Percentiles rank a stretch among this genome's conserved stretches.
phyloP scores from a whole-genome alignment of 768 basidiomycete species.

The Pleurotus salmoneostramineus region DNA sequence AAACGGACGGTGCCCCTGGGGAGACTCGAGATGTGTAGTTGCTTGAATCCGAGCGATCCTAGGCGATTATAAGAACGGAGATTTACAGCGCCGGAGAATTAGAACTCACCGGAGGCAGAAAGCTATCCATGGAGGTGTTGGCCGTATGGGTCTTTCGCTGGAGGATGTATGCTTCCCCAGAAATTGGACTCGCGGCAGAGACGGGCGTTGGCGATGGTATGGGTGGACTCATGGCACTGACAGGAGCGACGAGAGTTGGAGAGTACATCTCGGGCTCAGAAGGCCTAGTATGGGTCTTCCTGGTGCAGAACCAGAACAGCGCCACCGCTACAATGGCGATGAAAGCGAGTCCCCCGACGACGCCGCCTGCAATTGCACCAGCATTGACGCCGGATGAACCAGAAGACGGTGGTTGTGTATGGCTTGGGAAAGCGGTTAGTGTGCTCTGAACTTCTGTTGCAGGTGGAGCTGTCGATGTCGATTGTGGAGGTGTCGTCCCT shows the following conservation, averaged over 20 bases:
- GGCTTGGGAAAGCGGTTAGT: slow-evolving; percentile 11
- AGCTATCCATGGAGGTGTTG: slow-evolving; percentile 15
- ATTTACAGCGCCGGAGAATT: not conserved
- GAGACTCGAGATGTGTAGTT: slow-evolving; percentile 5
- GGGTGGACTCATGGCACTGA: not conserved
- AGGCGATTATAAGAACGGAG: not conserved
- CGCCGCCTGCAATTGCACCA: slow-evolving; percentile 62
- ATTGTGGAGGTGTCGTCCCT: not conserved
- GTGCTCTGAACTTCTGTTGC: slow-evolving; percentile 9
- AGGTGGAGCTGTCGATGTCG: not conserved
- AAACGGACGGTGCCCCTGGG: slow-evolving; percentile 14
- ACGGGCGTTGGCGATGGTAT: not conserved
- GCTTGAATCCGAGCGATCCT: not conserved
- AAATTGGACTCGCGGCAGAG: not conserved
- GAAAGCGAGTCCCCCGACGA: slow-evolving; percentile 47
- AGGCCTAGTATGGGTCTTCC: not conserved
- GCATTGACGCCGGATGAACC: slow-evolving; percentile 24
- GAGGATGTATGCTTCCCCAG: slow-evolving; percentile 12
- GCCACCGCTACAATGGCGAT: slow-evolving; percentile 33
- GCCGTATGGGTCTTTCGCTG: slow-evolving; percentile 7
- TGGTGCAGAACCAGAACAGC: slow-evolving; percentile 32
- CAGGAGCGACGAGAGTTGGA: not conserved
- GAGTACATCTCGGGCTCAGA: not conserved
- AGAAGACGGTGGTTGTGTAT: slow-evolving; percentile 5
- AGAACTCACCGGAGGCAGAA: not conserved